These are phyloP conservation scores for Allantophomopsis cytisporea DNA, from an alignment of 2,329 filamentous ascomycete species.

Conservation along the genomic window DNA sequence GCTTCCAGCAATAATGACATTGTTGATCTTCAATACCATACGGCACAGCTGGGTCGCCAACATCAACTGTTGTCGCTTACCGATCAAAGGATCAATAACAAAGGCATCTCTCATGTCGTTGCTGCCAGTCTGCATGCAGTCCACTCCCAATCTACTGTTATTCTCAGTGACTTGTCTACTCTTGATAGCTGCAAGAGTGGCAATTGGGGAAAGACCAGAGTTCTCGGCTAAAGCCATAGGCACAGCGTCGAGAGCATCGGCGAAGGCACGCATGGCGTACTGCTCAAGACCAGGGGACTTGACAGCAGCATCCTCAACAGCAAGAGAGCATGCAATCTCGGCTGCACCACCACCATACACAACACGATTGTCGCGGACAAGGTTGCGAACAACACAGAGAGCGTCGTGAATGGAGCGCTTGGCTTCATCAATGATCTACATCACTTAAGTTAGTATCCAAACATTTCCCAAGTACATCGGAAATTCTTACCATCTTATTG, in stretches of 20 bases:
- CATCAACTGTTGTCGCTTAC: constrained; percentile 93
- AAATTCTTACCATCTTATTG: constrained; percentile 84
- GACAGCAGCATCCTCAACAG: constrained; percentile 87
- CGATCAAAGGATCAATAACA: constrained; percentile 95
- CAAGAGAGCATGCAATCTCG: constrained; percentile 92
- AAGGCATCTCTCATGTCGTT: constrained; percentile 98
- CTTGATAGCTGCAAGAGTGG: constrained; percentile 90
- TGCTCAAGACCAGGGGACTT: constrained; percentile 96
- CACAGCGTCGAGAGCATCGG: constrained; percentile 83
- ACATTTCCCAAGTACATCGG: constrained; percentile 1
- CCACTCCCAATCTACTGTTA: constrained; percentile 71
- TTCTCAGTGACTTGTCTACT: constrained; percentile 87
- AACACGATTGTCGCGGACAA: constrained; percentile 90
- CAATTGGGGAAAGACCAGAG: constrained; percentile 89
- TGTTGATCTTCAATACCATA: constrained; percentile 97
- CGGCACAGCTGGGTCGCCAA: constrained; percentile 93
- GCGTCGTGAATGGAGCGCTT: constrained; percentile 96
- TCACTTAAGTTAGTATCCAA: constrained; percentile 8
- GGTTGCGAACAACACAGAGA: constrained; percentile 91
- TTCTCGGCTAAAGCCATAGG: constrained; percentile 97
- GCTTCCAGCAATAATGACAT: constrained; percentile 81
- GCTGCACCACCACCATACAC: constrained; percentile 96
- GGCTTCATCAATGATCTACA: constrained; percentile 92
- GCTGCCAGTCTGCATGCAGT: constrained; percentile 92
- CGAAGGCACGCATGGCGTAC: constrained; percentile 96